Conservation (phyloP, 306 rosid genomes). For the Bauhinia variegata region DNA sequence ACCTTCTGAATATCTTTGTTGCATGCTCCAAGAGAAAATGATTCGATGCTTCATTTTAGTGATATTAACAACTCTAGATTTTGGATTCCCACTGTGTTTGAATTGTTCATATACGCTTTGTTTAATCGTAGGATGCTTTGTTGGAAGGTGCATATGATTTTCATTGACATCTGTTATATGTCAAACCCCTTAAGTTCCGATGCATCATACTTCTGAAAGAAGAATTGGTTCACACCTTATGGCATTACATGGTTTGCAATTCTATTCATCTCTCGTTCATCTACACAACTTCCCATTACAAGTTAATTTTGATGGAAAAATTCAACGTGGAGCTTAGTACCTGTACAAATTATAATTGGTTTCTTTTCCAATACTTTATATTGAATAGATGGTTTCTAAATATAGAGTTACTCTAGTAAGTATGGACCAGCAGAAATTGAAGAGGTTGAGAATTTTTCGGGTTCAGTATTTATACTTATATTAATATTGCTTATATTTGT, state of each 20-base stretch:
- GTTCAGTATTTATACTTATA: neutral
- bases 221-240: neutral
- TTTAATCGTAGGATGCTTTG: too few relatives aligned
- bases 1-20: too few relatives aligned
- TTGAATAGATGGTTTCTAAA: neutral
- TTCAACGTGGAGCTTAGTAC: too few relatives aligned
- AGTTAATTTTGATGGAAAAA: neutral
- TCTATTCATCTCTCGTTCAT: neutral
- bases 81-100: too few relatives aligned
- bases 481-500: neutral
- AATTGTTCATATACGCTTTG: too few relatives aligned
- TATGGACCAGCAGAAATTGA: neutral
- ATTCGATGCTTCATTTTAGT: too few relatives aligned
- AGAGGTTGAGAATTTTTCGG: neutral
- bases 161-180: too few relatives aligned
- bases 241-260: neutral
- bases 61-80: too few relatives aligned
- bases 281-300: neutral
- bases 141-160: too few relatives aligned
- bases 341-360: neutral
- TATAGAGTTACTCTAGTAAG: neutral
- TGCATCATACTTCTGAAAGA: too few relatives aligned
- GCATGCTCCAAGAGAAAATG: too few relatives aligned
- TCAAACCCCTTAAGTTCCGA: neutral
- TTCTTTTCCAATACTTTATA: slow-evolving; percentile 1